Evolutionary conservation across 495 filamentous ascomycete genomes (phyloP), one percentile per base, ranked within the genome.

Genomic region (Xylaria scruposa): DNA sequence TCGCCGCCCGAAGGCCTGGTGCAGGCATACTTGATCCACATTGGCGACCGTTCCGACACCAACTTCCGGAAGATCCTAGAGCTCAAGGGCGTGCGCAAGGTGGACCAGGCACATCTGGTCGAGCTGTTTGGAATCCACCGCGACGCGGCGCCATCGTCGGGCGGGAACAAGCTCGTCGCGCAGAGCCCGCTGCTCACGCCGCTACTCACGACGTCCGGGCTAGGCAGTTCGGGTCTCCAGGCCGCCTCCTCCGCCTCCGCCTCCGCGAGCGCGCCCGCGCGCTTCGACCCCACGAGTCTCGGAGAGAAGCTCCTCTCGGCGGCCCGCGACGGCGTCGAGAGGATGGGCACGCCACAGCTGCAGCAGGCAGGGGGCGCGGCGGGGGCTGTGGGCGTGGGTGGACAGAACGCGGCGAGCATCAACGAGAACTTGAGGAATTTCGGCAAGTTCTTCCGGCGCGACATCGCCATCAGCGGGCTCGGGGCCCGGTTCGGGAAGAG

Each of bases 21-120:
- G 3, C 96, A 98, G 83, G 97, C 95, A 59, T 99, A 99, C 81
- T 90, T 98, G 42, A 93, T 97, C 78, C 93, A 97, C 82, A 94
- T 98, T 73, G 93, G 90, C 75, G 94, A 97, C 83, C 88, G 89
- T 61, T 94, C 91, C 80, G 93, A 98, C 79, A 88, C 91, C 72
- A 99, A 99, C 84, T 99, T 99, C 89, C 90, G 92, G 73, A 97
- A 97, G 82, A 92, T 99, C 70, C 91, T 99, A 47, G 96, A 99
- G 60, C 87, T 97, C 72, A 97, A 97, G 77, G 93, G 93, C 69
- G 91, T 97, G 72, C 88, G 92, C 74, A 92, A 92, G 72, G 86
- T 87, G 72, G 95, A 98, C 72, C 95, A 98, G 75, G 81, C 89
- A 12, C 87, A 91, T 69, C 90, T 99, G 6, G 83, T 97, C 46